Conservation (phyloP, 208 protist species). For the Crithidia thermophila region DNA sequence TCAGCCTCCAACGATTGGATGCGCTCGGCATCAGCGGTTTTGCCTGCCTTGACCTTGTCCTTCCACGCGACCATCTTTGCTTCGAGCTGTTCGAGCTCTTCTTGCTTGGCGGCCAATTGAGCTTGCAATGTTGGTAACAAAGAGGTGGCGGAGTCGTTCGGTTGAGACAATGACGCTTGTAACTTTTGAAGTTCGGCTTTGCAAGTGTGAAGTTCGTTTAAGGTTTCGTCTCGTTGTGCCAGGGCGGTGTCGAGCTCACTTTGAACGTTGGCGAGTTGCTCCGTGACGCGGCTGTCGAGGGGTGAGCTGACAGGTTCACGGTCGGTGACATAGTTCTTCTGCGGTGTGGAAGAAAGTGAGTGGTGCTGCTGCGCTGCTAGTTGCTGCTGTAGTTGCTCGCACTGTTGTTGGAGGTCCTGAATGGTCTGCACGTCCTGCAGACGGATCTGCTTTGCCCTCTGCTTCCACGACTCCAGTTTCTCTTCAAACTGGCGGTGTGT, state of each 20-base stretch:
- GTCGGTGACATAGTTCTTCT: not conserved
- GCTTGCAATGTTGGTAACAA: not conserved
- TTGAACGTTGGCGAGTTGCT: slow-evolving; percentile 8
- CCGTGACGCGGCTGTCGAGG: not conserved
- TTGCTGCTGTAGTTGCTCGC: slow-evolving; percentile 18
- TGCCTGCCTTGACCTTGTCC: not conserved
- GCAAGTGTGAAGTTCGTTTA: not conserved
- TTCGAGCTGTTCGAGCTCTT: not conserved
- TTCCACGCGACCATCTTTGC: not conserved
- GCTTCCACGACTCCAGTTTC: slow-evolving; percentile 37
- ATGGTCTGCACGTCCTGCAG: slow-evolving; percentile 29
- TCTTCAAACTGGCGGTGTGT: slow-evolving; percentile 23
- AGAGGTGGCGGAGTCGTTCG: not conserved
- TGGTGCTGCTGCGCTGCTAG: not conserved
- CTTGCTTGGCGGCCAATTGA: not conserved
- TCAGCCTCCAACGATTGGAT: not conserved
- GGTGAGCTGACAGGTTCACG: not conserved
- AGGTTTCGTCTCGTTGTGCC: not conserved
- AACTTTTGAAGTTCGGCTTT: not conserved
- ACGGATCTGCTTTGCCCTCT: slow-evolving; percentile 11
- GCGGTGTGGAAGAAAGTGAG: not conserved
- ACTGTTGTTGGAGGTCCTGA: slow-evolving; percentile 21
- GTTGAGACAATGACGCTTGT: too few relatives aligned
- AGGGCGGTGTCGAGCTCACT: slow-evolving; percentile 9
- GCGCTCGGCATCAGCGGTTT: not conserved